These are phyloP conservation scores for Scenedesmus sp. DNA, from an alignment of 163 green algal genomes.

Conservation along the genomic window DNA sequence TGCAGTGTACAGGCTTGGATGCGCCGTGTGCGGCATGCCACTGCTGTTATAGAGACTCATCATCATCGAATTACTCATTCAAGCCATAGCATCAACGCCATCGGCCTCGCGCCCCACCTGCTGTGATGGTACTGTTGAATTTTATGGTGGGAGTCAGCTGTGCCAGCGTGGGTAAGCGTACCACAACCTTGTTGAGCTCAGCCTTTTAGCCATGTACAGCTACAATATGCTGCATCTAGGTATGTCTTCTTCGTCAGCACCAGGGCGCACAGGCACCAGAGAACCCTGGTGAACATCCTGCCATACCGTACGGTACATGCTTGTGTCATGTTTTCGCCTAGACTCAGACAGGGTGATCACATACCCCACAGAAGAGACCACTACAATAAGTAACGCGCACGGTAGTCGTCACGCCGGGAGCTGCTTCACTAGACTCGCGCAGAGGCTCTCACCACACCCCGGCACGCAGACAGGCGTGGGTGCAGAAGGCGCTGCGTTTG, in stretches of 20 bases:
- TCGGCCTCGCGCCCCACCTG: too few species aligned
- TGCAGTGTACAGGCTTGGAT: too few species aligned
- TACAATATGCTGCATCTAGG: not conserved
- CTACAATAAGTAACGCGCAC: too few species aligned
- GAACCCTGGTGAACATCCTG: slow-evolving; percentile 2
- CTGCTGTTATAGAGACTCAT: too few species aligned
- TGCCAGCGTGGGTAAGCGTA: not conserved
- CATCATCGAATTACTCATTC: too few species aligned
- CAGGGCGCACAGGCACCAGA: not conserved
- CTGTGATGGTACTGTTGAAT: too few species aligned
- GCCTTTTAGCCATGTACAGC: not conserved
- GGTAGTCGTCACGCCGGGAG: not conserved
- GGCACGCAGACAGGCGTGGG: not conserved
- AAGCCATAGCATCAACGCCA: too few species aligned
- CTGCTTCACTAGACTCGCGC: not conserved
- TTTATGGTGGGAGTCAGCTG: too few species aligned
- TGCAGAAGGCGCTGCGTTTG: not conserved
- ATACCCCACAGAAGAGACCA: too few species aligned
- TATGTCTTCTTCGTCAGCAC: not conserved
- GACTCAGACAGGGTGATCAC: not conserved
- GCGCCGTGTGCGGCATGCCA: too few species aligned
- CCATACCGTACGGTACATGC: not conserved
- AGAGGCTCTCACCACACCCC: not conserved
- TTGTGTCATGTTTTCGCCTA: not conserved
- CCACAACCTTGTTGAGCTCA: not conserved